Base-by-base conservation (phyloP, 148 eudicot species). In the Cornus suecica region DNA sequence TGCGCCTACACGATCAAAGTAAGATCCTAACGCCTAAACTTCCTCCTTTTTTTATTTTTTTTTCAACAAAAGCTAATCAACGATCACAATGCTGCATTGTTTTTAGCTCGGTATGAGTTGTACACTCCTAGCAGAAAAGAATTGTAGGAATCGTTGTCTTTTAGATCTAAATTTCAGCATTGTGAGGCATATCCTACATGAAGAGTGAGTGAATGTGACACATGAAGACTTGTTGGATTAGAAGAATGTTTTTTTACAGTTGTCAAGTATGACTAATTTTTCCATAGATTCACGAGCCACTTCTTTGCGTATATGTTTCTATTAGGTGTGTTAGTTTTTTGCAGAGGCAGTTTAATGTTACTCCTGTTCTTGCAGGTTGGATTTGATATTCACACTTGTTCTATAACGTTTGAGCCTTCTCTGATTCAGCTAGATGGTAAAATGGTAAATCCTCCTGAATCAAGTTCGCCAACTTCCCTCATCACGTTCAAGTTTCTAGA, bases 401-500 rank as follows among this genome's bases (percentile, higher is more conserved):
- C 10, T 0, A 51, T 45, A 58, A 45, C 16, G n/a, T 25, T 13
- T 27, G 61, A 70, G 56, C 25, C 71, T 26, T 70, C 15, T 45
- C 4, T 10, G 25, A 28, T 25, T 74, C 63, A 65, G 41, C 62
- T 65, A 45, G 62, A 28, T 65, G 70, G 28, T 10, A 73, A 26
- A 69, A 74, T 65, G 70, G 77, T 74, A 60, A 65, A 27, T 65
- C 30, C 60, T 65, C 28, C 14, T 22, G 8, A 62, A 23, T 42
- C 51, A 74, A 27, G 10, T 26, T 45, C 29, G 37, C 30, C 48
- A 11, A 52, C 28, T n/a, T 45, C 25, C 26, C 34, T 65, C 28
- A 22, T 37, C 32, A 62, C 20, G 37, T 63, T 18, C 62, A 18
- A 58, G 25, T n/a, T 22, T 58, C 20, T 5, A 1, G 0, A 32